Conservation (phyloP, 1,284 basidiomycete species). For the Rhodotorula sp. region DNA sequence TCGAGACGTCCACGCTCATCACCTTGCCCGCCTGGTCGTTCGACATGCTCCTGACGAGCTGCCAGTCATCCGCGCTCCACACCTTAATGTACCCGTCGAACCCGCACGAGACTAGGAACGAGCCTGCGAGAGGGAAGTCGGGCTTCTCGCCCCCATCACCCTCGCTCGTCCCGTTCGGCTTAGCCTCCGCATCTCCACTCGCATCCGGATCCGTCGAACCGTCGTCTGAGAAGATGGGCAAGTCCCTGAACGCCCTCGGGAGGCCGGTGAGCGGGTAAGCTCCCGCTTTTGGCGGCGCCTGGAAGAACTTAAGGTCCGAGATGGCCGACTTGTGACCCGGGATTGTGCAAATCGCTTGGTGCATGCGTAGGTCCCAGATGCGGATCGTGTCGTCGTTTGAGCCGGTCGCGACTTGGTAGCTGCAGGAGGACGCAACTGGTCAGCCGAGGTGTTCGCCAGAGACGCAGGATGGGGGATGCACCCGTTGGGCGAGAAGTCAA, state of each 20-base stretch:
- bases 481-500: conserved; percentile 95
- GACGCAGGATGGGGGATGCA: conserved; percentile 50
- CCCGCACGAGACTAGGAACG: conserved; percentile 89
- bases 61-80: conserved; percentile 99
- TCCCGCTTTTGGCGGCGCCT: conserved; percentile 53
- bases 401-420: conserved; percentile 94
- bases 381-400: conserved; percentile 96
- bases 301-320: conserved; percentile 92
- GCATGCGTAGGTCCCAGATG: conserved; percentile 95
- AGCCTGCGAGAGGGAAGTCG: conserved; percentile 59
- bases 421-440: conserved; percentile 47
- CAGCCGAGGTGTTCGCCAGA: background rate
- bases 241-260: conserved; percentile 26
- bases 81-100: conserved; percentile 94
- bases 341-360: conserved; percentile 91
- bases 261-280: conserved; percentile 23
- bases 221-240: conserved; percentile 49
- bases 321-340: conserved; percentile 94
- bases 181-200: conserved; percentile 20
- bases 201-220: conserved; percentile 12
- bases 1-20: conserved; percentile 89
- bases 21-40: conserved; percentile 90
- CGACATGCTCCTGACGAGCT: conserved; percentile 77
- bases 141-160: conserved; percentile 46
- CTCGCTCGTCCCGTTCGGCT: conserved; percentile 10